Percentiles rank a stretch among this genome's conserved stretches.
Conservation (phyloP, 805 yeast genomes). For the Candida fluviatilis region DNA sequence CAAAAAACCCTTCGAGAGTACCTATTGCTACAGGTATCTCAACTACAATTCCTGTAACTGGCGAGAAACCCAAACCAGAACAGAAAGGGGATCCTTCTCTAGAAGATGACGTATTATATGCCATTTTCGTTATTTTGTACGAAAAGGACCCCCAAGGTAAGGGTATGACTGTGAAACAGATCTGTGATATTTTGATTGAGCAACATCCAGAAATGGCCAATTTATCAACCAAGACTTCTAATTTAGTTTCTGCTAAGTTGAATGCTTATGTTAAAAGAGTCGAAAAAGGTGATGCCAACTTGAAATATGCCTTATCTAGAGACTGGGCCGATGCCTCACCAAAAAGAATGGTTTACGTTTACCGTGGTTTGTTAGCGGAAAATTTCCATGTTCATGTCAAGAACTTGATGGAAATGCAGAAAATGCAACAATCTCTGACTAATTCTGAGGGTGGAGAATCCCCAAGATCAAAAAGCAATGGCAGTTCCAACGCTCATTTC, state of each 20-base stretch:
- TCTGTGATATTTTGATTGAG: constrained; percentile 70
- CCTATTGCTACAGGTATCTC: constrained; percentile 70
- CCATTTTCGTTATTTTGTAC: constrained; percentile 67
- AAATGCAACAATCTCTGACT: constrained; percentile 16
- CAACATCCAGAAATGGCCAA: constrained; percentile 83
- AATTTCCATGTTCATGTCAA: constrained; percentile 73
- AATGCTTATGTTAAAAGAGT: constrained; percentile 83
- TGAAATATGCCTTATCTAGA: constrained; percentile 72
- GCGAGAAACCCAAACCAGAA: constrained; percentile 64
- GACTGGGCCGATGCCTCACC: constrained; percentile 93
- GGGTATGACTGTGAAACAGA: constrained; percentile 89
- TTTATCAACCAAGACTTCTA: constrained; percentile 74
- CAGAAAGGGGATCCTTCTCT: constrained; percentile 55
- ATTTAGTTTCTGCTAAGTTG: constrained; percentile 74
- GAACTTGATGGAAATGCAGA: constrained; percentile 54
- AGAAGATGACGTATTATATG: constrained; percentile 72
- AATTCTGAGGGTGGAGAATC: constrained; percentile 1
- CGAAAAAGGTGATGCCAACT: constrained; percentile 73
- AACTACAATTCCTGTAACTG: constrained; percentile 76
- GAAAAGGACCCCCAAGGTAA: constrained; percentile 64
- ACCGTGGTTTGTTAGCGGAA: constrained; percentile 72
- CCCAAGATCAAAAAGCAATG: constrained; percentile 10
- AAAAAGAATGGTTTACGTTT: constrained; percentile 83
- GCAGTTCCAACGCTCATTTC: constrained; percentile 1
- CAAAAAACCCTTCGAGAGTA: constrained; percentile 38